phyloP scores from a whole-genome alignment of 805 yeast genomes.

The Candida lessepsii region DNA sequence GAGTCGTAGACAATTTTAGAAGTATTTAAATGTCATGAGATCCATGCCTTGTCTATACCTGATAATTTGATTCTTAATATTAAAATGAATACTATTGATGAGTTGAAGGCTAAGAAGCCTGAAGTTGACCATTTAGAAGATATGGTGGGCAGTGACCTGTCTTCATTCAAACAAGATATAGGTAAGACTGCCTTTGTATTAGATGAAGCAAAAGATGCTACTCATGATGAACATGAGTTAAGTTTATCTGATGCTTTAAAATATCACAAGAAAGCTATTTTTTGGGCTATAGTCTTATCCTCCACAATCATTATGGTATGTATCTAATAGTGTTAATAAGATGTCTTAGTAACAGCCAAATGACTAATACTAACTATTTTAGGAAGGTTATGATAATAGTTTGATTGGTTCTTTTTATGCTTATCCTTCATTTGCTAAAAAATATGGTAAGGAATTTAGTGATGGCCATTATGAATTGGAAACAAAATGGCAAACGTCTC shows the following conservation, averaged over 20 bases:
- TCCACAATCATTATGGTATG: conserved; percentile 35
- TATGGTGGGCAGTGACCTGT: conserved; percentile 12
- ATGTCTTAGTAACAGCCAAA: too few relatives aligned
- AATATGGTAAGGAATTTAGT: conserved; percentile 31
- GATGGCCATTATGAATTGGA: conserved; percentile 20
- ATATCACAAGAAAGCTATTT: conserved; percentile 38
- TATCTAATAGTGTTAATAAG: too few relatives aligned
- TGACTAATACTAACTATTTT: conserved; percentile 4
- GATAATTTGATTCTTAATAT: not conserved
- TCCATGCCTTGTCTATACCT: not conserved
- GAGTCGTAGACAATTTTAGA: not conserved
- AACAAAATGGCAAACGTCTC: conserved; percentile 33
- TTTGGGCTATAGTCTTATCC: conserved; percentile 47
- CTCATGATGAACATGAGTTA: conserved; percentile 21
- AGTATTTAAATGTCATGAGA: conserved; percentile 4
- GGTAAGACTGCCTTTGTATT: conserved; percentile 13
- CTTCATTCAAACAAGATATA: conserved; percentile 16
- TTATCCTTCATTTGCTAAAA: conserved; percentile 33
- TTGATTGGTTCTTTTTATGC: conserved; percentile 38
- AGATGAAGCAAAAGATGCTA: conserved; percentile 21
- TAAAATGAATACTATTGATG: conserved; percentile 2
- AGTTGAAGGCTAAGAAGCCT: conserved; percentile 9
- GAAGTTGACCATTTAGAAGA: conserved; percentile 18
- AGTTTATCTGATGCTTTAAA: conserved; percentile 30
- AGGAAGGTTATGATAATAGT: conserved; percentile 37